Evolutionary conservation across 2,329 filamentous ascomycete species (phyloP).

Genomic region (Ophiostoma triangulosporum): DNA sequence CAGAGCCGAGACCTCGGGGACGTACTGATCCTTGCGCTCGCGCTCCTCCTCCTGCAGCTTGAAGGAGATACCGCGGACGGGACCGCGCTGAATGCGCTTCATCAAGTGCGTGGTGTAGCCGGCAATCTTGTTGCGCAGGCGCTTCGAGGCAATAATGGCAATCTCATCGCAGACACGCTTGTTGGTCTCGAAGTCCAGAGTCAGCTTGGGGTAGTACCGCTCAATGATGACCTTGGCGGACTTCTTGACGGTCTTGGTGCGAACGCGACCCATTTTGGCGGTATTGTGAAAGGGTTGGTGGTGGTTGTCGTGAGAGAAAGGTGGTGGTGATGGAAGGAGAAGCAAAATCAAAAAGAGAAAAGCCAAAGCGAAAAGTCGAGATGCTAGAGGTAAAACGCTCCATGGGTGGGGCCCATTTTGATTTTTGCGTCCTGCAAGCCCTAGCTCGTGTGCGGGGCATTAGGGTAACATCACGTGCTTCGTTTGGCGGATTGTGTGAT

Average conservation of each 20-base stretch:
- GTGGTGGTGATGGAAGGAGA: slow-evolving; percentile 5
- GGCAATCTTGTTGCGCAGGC: slow-evolving; percentile 97
- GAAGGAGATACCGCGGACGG: slow-evolving; percentile 99
- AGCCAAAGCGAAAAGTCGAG: background rate
- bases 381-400: slow-evolving; percentile 1
- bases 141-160: slow-evolving; percentile 97
- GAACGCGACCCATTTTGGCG: slow-evolving; percentile 57
- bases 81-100: slow-evolving; percentile 99
- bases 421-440: background rate
- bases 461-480: slow-evolving; percentile 6
- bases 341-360: background rate
- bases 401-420: slow-evolving; percentile 2
- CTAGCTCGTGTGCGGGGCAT: background rate
- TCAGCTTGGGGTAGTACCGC: slow-evolving; percentile 94
- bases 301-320: slow-evolving; percentile 18
- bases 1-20: slow-evolving; percentile 95
- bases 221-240: slow-evolving; percentile 99
- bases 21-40: slow-evolving; percentile 99
- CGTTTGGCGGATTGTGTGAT: too few relatives aligned
- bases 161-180: slow-evolving; percentile 96
- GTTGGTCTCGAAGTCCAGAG: slow-evolving; percentile 96
- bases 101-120: slow-evolving; percentile 98
- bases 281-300: slow-evolving; percentile 21
- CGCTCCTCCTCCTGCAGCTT: slow-evolving; percentile 99
- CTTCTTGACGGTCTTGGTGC: slow-evolving; percentile 59